Percentiles rank a stretch among this genome's conserved stretches.
Evolutionary conservation across 768 basidiomycete species (phyloP).

Genomic region (Rhodotorula babjevae): DNA sequence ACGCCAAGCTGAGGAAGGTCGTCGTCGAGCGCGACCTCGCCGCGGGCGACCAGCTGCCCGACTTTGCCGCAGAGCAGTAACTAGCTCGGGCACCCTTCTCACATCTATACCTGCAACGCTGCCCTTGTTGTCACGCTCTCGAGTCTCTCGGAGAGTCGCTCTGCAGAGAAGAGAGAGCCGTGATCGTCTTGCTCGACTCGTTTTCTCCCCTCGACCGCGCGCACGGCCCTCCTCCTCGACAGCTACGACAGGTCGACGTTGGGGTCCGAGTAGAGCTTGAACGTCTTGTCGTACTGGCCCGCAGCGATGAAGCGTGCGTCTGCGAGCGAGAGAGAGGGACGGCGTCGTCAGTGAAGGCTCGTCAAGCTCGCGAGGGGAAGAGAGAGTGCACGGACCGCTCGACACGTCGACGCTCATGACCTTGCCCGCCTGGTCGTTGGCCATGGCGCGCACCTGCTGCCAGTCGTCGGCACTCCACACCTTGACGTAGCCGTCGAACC

Average conservation of each 20-base stretch:
- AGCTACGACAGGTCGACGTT: slow-evolving; percentile 26
- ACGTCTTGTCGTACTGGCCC: slow-evolving; percentile 30
- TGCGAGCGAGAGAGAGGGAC: neutral
- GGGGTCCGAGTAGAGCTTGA: slow-evolving; percentile 21
- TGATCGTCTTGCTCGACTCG: too few species aligned
- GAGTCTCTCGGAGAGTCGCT: neutral
- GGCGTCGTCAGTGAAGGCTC: neutral
- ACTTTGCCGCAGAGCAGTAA: slow-evolving; percentile 34
- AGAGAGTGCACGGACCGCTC: slow-evolving; percentile 48
- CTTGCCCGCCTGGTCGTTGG: slow-evolving; percentile 86
- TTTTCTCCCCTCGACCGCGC: too few species aligned
- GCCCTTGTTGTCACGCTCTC: too few species aligned
- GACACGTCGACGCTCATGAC: slow-evolving; percentile 96
- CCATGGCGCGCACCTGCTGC: slow-evolving; percentile 79
- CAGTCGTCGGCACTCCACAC: slow-evolving; percentile 98
- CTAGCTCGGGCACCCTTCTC: too few species aligned
- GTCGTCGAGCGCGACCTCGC: slow-evolving; percentile 63
- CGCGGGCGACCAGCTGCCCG: slow-evolving; percentile 62
- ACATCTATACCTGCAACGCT: too few species aligned
- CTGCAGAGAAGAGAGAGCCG: too few species aligned
- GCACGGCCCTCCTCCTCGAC: neutral
- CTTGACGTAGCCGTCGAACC: slow-evolving; percentile 92
- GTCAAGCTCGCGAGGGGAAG: too few species aligned
- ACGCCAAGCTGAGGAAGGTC: slow-evolving; percentile 66
- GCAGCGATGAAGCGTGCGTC: slow-evolving; percentile 34